Conservation (phyloP, 2,329 filamentous ascomycete genomes). For the Leptographium wingfieldii region DNA sequence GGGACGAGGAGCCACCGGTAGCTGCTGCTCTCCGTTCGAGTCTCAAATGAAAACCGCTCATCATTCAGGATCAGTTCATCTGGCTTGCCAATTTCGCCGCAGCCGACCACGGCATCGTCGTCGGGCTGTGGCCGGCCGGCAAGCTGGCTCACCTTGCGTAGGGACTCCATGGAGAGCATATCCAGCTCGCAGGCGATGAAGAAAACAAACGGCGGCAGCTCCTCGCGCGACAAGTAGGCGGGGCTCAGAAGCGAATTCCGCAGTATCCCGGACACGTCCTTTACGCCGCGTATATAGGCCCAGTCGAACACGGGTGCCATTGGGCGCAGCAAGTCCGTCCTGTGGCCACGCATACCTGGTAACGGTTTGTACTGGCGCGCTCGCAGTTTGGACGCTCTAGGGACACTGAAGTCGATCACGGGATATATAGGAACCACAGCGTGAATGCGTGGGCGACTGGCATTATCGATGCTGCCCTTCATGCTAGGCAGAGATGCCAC, state of each 20-base stretch:
- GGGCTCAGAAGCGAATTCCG: slow-evolving; percentile 30
- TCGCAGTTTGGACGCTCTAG: slow-evolving; percentile 17
- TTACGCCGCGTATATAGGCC: slow-evolving; percentile 25
- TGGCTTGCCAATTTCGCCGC: slow-evolving; percentile 14
- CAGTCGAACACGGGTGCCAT: slow-evolving; percentile 25
- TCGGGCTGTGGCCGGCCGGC: slow-evolving; percentile 19
- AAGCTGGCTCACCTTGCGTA: slow-evolving; percentile 23
- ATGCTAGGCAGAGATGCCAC: slow-evolving; percentile 26
- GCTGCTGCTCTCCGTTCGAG: slow-evolving; percentile 13
- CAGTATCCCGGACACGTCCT: slow-evolving; percentile 16
- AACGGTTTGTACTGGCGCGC: slow-evolving; percentile 25
- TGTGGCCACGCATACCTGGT: slow-evolving; percentile 15
- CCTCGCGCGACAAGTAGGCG: slow-evolving; percentile 16
- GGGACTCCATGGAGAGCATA: slow-evolving; percentile 29
- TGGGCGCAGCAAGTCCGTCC: slow-evolving; percentile 16
- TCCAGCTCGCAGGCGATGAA: slow-evolving; percentile 32
- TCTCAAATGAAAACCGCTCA: slow-evolving; percentile 25
- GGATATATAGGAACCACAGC: slow-evolving; percentile 33
- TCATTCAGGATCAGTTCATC: slow-evolving; percentile 15
- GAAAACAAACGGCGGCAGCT: slow-evolving; percentile 29
- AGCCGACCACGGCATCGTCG: slow-evolving; percentile 17
- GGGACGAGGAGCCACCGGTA: slow-evolving; percentile 30
- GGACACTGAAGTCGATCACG: slow-evolving; percentile 26
- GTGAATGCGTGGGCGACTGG: slow-evolving; percentile 5
- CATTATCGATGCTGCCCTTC: slow-evolving; percentile 8